Conservation (phyloP, 1,284 basidiomycete species). For the Ganoderma sinense region DNA sequence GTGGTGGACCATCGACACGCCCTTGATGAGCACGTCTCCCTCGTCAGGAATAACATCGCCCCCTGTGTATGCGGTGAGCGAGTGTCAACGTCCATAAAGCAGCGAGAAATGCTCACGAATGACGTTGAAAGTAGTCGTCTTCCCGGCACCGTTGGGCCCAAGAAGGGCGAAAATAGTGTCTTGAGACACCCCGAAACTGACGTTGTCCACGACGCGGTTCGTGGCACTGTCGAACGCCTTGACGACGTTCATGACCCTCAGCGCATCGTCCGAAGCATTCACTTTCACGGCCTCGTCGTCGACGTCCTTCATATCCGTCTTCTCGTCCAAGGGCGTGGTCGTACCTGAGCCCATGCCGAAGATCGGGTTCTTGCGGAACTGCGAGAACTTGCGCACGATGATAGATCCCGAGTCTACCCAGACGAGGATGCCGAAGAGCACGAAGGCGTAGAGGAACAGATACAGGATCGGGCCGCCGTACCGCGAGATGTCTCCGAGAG, state of each 20-base stretch:
- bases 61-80: constrained; percentile 42
- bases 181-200: constrained; percentile 71
- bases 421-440: constrained; percentile 64
- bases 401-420: constrained; percentile 68
- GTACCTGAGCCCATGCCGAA: neutral
- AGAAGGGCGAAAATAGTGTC: constrained; percentile 78
- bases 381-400: constrained; percentile 40
- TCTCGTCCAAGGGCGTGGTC: neutral
- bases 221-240: constrained; percentile 61
- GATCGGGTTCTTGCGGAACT: constrained; percentile 18
- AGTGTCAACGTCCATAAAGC: neutral
- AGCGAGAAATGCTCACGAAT: constrained; percentile 57
- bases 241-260: constrained; percentile 72
- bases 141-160: constrained; percentile 85
- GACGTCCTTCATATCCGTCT: constrained; percentile 50
- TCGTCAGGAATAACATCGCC: constrained; percentile 67
- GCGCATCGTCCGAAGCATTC: constrained; percentile 56
- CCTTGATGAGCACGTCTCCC: constrained; percentile 74
- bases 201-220: constrained; percentile 74
- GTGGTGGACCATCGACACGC: constrained; percentile 65
- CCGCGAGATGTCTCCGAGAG: constrained; percentile 61
- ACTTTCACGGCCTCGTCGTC: constrained; percentile 60
- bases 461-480: constrained; percentile 83
- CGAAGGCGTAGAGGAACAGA: constrained; percentile 62
- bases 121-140: constrained; percentile 82